Evolutionary conservation across 129 eudicot genomes (phyloP).

Genomic region (Saposhnikovia divaricata): DNA sequence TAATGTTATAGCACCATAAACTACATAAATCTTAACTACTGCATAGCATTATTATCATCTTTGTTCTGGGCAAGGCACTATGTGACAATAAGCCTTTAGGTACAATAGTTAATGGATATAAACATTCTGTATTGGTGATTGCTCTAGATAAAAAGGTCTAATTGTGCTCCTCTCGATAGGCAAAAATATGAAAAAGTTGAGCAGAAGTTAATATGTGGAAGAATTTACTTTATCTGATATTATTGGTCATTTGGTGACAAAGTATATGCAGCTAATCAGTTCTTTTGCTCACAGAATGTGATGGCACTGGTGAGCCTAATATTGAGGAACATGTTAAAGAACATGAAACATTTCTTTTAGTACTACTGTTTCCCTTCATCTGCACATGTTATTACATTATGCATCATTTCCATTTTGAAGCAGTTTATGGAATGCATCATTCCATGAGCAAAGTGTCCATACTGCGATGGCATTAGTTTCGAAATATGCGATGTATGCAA

Average conservation of each 20-base stretch:
- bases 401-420: slow-evolving; percentile 16
- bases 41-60: background rate
- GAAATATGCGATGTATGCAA: slow-evolving; percentile 51
- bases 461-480: slow-evolving; percentile 70
- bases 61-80: background rate
- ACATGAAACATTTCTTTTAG: background rate
- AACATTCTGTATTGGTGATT: background rate
- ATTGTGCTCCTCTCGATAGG: background rate
- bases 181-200: background rate
- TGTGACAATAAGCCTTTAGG: too few relatives aligned
- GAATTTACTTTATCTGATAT: background rate
- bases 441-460: slow-evolving; percentile 77
- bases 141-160: background rate
- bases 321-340: slow-evolving; percentile 74
- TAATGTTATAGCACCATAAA: background rate
- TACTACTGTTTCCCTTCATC: background rate
- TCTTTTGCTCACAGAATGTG: slow-evolving; percentile 66
- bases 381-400: background rate
- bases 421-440: slow-evolving; percentile 93
- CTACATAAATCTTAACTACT: background rate
- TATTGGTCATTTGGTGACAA: background rate
- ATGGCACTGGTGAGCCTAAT: slow-evolving; percentile 93
- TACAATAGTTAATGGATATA: too few relatives aligned
- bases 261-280: slow-evolving; percentile 11
- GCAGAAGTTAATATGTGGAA: background rate